phyloP scores from a whole-genome alignment of 202 grass and related monocot species.

The Saccharum hybrid region DNA sequence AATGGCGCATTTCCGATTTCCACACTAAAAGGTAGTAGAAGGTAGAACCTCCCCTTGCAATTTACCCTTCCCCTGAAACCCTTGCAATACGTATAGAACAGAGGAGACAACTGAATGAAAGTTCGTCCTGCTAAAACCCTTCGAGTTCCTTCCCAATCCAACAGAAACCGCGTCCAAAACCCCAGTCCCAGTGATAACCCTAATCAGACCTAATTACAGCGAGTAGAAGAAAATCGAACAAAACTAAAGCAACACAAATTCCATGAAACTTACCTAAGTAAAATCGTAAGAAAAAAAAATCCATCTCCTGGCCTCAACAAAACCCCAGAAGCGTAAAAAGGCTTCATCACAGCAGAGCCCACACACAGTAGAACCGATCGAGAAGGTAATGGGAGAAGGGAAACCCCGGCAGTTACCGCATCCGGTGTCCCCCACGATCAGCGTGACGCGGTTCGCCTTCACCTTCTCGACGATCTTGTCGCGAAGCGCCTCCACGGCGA shows the following conservation, averaged over 20 bases:
- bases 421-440: slow-evolving; percentile 87
- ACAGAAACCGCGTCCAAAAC: slow-evolving; percentile 38
- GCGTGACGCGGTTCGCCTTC: slow-evolving; percentile 78
- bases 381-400: background rate
- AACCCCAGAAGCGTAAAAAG: slow-evolving; percentile 26
- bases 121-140: background rate
- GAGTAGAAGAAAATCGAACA: background rate
- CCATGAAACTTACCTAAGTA: background rate
- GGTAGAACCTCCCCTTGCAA: background rate
- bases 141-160: background rate
- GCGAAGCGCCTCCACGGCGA: slow-evolving; percentile 71
- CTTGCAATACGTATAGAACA: background rate
- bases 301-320: slow-evolving; percentile 13
- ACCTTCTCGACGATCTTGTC: slow-evolving; percentile 91
- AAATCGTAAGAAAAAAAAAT: background rate
- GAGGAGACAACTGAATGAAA: background rate
- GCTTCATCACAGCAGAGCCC: background rate
- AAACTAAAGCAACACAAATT: background rate
- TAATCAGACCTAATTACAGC: background rate
- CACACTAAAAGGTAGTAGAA: slow-evolving; percentile 11
- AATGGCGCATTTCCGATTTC: background rate
- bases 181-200: slow-evolving; percentile 13
- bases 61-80: background rate
- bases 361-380: background rate
- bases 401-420: slow-evolving; percentile 59